Evolutionary conservation across 371 early-diverging fungal genomes (phyloP), one percentile per base, ranked within the genome.

Genomic region (Neoconidiobolus thromboides): DNA sequence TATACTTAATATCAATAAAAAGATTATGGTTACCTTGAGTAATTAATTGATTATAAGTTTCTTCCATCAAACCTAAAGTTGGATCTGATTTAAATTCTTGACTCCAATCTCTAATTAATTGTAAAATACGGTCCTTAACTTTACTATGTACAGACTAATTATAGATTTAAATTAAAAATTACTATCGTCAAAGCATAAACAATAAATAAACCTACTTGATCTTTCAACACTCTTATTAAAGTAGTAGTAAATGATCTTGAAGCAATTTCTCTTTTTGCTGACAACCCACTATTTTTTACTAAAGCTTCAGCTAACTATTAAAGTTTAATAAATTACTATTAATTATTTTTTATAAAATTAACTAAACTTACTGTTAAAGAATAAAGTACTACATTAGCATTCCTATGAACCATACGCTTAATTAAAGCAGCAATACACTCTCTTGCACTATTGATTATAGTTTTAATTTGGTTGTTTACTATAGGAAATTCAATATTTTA

Each of bases 31-130:
- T 67, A 63, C 76, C 71, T 63, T 79, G 76, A 5, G 67, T 52
- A 60, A 73, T 73, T 40, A 86, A 71, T 50, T 83, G 78, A 26
- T 85, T 79, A 64, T 86, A 87, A 0, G 87, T 84, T 63, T 93
- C 91, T 58, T 85, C 86, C 83, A 93, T 89, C 60, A 87, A 73
- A 3, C 89, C 87, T 40, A 92, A 74, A 0, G 78, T 73, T 5
- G 91, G 80, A 59, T 92, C 86, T 39, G 75, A 69, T 61, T 83
- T 78, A 67, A 92, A 93, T 55, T 81, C 84, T 65, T 82, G 82
- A 0, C 89, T 85, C 82, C 96, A 96, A 62, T 83, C 78, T 70
- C 91, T 92, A 64, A 96, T 84, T 49, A 86, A 70, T 48, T 90
- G 90, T 48, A 93, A 69, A 9, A 91, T 81, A 64, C 87, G 73